Evolutionary conservation across 352 stramenopile species (phyloP).

Genomic region (Phytopythium cucurbitacearum): DNA sequence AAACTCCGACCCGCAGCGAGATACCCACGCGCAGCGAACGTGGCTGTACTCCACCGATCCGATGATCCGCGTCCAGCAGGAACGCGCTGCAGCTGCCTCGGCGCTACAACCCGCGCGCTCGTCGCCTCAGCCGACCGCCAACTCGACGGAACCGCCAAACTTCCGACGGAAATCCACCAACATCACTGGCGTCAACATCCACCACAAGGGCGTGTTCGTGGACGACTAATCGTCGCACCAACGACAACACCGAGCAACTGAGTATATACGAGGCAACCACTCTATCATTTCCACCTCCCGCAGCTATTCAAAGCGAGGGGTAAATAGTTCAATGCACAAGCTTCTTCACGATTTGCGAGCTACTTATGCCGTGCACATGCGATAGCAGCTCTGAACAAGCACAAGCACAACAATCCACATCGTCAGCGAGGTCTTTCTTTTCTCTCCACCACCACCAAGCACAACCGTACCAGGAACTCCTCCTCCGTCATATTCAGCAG

Average conservation of each 20-base stretch:
- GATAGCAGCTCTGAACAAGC: constrained; percentile 59
- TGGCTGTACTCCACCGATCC: constrained; percentile 77
- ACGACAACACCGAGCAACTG: neutral
- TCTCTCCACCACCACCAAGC: neutral
- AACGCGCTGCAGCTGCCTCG: constrained; percentile 9
- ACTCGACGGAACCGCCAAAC: neutral
- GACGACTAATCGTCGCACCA: constrained; percentile 34
- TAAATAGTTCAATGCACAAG: too few relatives aligned
- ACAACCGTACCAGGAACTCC: constrained; percentile 71
- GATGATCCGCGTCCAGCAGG: constrained; percentile 50
- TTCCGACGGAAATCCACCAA: constrained; percentile 44
- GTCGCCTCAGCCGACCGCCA: neutral
- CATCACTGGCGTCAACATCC: constrained; percentile 49
- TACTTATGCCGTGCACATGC: constrained; percentile 27
- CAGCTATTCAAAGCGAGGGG: too few relatives aligned
- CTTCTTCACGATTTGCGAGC: neutral
- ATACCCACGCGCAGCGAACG: constrained; percentile 65
- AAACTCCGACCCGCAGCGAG: constrained; percentile 53
- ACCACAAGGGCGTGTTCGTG: constrained; percentile 59
- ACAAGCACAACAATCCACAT: constrained; percentile 4
- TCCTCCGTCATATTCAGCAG: constrained; percentile 79
- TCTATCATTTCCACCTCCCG: too few relatives aligned
- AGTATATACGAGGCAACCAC: neutral
- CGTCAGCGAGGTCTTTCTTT: neutral
- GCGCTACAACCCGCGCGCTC: constrained; percentile 3